phyloP scores from a whole-genome alignment of 1,284 basidiomycete species.

The Rhodotorula sp. region DNA sequence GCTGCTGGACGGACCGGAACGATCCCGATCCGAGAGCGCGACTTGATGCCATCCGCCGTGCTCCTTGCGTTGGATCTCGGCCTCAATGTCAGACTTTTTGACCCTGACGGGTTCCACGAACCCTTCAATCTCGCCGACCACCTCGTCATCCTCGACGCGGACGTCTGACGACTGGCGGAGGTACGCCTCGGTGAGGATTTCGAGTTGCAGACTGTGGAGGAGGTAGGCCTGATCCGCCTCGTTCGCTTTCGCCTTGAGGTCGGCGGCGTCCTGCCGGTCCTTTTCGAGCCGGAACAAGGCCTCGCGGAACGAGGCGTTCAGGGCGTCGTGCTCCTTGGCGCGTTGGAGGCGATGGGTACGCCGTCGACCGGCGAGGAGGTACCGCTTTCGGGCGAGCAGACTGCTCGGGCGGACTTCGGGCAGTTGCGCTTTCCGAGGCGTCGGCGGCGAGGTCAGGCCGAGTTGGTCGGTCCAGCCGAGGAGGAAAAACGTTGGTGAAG shows the following conservation, averaged over 20 bases:
- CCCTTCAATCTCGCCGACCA: constrained; percentile 39
- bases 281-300: constrained; percentile 41
- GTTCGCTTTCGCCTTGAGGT: not conserved
- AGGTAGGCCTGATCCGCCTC: not conserved
- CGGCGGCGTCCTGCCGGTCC: not conserved
- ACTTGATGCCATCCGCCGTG: constrained; percentile 26
- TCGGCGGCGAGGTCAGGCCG: constrained; percentile 39
- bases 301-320: constrained; percentile 43
- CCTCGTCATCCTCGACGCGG: constrained; percentile 29
- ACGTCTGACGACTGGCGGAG: constrained; percentile 37
- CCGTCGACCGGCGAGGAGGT: constrained; percentile 49
- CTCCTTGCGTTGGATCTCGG: not conserved
- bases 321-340: constrained; percentile 39
- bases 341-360: constrained; percentile 47
- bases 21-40: constrained; percentile 11
- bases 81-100: constrained; percentile 21
- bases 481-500: constrained; percentile 5
- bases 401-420: constrained; percentile 45
- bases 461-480: constrained; percentile 21
- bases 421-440: constrained; percentile 33
- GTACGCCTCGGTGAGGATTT: constrained; percentile 40
- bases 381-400: constrained; percentile 49
- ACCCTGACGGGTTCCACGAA: constrained; percentile 35
- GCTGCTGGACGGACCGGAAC: constrained; percentile 4
- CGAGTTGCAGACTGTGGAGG: constrained; percentile 25